These are phyloP conservation scores for Malassezia furfur DNA, from an alignment of 1,284 basidiomycete species.

Conservation along the genomic window DNA sequence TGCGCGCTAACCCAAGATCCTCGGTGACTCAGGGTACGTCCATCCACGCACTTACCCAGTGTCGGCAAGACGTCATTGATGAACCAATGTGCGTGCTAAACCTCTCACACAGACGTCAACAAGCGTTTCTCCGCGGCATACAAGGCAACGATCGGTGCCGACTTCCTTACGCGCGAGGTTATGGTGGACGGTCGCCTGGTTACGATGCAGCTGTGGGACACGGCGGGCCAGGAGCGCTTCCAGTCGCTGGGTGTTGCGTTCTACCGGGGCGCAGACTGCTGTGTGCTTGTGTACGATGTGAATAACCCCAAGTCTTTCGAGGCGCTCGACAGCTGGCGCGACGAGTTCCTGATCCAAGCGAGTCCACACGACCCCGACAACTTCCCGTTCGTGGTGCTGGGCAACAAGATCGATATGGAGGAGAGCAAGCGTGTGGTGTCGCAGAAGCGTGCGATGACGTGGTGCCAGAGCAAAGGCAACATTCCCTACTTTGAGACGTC, in stretches of 20 bases:
- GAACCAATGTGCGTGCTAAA: slow-evolving; percentile 66
- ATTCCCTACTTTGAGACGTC: slow-evolving; percentile 99
- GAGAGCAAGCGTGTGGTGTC: slow-evolving; percentile 97
- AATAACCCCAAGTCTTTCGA: slow-evolving; percentile 98
- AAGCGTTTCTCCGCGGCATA: slow-evolving; percentile 99
- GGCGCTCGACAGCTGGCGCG: slow-evolving; percentile 53
- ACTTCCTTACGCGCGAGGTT: slow-evolving; percentile 82
- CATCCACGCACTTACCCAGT: slow-evolving; percentile 51
- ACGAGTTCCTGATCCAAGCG: slow-evolving; percentile 57
- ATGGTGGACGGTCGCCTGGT: slow-evolving; percentile 96
- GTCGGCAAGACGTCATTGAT: slow-evolving; percentile 99
- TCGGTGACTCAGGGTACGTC: slow-evolving; percentile 40
- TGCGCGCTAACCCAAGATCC: slow-evolving; percentile 20
- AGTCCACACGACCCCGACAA: slow-evolving; percentile 97
- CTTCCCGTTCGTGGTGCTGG: slow-evolving; percentile 83
- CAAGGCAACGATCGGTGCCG: slow-evolving; percentile 57
- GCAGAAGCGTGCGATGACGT: slow-evolving; percentile 99
- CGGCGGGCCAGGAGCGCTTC: slow-evolving; percentile 72
- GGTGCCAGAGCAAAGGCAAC: slow-evolving; percentile 99
- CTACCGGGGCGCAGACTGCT: slow-evolving; percentile 98
- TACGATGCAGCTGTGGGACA: slow-evolving; percentile 99
- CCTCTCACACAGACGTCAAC: slow-evolving; percentile 64
- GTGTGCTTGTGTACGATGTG: slow-evolving; percentile 97
- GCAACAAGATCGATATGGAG: slow-evolving; percentile 99
- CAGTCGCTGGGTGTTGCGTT: slow-evolving; percentile 53